phyloP scores from a whole-genome alignment of 441 rosid species.

The Gossypium trilobum region DNA sequence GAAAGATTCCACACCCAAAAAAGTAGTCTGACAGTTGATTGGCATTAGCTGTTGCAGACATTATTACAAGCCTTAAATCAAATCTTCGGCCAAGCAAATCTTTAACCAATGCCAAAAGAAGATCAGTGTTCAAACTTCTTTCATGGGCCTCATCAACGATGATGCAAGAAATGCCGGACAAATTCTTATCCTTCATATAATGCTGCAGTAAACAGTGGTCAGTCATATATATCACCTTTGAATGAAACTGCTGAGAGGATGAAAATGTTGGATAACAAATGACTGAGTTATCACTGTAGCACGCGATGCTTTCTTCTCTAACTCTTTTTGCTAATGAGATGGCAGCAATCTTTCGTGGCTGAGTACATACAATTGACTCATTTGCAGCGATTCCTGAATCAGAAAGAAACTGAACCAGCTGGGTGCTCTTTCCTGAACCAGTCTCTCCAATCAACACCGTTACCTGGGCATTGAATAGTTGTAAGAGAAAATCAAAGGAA shows the following conservation, averaged over 20 bases:
- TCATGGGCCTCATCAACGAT: constrained; percentile 93
- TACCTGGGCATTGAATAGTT: constrained; percentile 33
- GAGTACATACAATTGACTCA: constrained; percentile 70
- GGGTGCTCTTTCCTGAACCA: constrained; percentile 95
- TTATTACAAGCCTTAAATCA: constrained; percentile 68
- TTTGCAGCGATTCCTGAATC: constrained; percentile 61
- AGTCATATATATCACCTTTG: constrained; percentile 67
- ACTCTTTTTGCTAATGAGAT: constrained; percentile 61
- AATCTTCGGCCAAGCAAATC: constrained; percentile 44
- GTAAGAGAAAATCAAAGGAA: background rate
- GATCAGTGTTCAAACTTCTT: constrained; percentile 88
- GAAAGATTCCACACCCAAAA: constrained; percentile 47
- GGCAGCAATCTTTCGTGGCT: constrained; percentile 83
- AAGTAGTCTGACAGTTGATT: constrained; percentile 65
- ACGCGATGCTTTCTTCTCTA: constrained; percentile 61
- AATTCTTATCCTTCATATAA: constrained; percentile 52
- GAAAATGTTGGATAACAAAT: constrained; percentile 49
- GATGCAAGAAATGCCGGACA: constrained; percentile 72
- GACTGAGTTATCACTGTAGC: constrained; percentile 44
- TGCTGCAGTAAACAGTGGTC: constrained; percentile 78
- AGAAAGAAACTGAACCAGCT: constrained; percentile 79
- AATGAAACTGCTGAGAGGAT: constrained; percentile 42
- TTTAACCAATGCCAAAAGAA: constrained; percentile 71
- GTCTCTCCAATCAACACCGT: constrained; percentile 81
- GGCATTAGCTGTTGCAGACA: constrained; percentile 94